These are phyloP conservation scores for Micractinium conductrix DNA, from an alignment of 139 green algal genomes.

Conservation along the genomic window DNA sequence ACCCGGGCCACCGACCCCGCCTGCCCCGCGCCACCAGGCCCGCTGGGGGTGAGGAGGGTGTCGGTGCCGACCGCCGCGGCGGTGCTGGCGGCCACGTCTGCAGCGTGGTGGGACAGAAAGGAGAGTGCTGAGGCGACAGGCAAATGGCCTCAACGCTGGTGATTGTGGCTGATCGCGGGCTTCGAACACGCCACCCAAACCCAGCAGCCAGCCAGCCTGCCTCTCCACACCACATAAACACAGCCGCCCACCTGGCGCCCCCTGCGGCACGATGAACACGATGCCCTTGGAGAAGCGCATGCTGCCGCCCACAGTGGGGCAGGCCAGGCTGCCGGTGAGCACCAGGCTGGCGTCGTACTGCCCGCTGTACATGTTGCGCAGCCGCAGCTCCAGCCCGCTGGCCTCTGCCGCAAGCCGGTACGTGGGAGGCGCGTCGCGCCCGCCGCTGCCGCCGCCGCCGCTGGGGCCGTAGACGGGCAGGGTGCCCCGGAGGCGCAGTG, in stretches of 20 bases:
- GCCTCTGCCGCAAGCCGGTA: slow-evolving; percentile 37
- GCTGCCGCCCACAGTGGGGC: slow-evolving; percentile 70
- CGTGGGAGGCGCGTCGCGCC: neutral
- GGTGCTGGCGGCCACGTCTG: slow-evolving; percentile 17
- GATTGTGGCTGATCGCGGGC: neutral
- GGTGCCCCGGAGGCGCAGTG: slow-evolving; percentile 62
- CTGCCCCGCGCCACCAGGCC: neutral
- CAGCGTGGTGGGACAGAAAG: neutral
- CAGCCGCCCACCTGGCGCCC: slow-evolving; percentile 5
- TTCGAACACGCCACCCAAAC: too few species aligned
- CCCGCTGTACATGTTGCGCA: slow-evolving; percentile 77
- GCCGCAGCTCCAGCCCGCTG: slow-evolving; percentile 69
- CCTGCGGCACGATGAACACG: slow-evolving; percentile 68
- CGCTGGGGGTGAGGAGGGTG: slow-evolving; percentile 10
- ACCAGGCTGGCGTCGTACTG: slow-evolving; percentile 69
- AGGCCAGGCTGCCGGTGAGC: slow-evolving; percentile 58
- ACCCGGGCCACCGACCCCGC: slow-evolving; percentile 61
- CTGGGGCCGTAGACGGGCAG: slow-evolving; percentile 45
- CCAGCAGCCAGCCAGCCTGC: neutral
- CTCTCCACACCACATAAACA: too few species aligned
- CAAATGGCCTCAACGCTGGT: neutral
- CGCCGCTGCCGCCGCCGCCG: slow-evolving; percentile 43
- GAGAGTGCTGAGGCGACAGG: neutral
- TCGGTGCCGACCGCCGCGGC: neutral
- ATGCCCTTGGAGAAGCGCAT: slow-evolving; percentile 72